Conservation (phyloP, 345 rosid species). For the Eucalyptus shirleyi region DNA sequence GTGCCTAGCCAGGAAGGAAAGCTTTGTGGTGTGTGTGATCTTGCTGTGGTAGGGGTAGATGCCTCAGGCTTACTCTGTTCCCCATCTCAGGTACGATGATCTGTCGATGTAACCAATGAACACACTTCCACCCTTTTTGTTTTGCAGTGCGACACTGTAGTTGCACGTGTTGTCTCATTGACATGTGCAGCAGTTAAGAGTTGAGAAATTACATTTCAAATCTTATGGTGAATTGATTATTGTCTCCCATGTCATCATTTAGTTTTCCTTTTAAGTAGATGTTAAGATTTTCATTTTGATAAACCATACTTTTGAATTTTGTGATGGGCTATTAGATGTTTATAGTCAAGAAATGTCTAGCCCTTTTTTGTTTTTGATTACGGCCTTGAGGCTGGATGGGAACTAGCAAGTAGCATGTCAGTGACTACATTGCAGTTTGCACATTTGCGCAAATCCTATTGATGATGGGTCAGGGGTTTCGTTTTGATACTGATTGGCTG, state of each 20-base stretch:
- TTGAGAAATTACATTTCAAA: not conserved
- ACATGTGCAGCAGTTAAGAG: not conserved
- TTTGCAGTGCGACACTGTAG: not conserved
- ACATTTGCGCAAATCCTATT: not conserved
- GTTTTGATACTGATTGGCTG: not conserved
- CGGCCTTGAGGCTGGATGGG: not conserved
- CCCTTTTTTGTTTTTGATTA: not conserved
- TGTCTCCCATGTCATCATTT: not conserved
- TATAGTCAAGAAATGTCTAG: not conserved
- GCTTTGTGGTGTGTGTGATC: conserved; percentile 69
- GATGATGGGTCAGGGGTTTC: not conserved
- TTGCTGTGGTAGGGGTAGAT: conserved; percentile 79
- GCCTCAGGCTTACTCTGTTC: conserved; percentile 91
- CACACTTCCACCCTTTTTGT: not conserved
- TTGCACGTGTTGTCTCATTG: not conserved
- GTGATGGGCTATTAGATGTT: not conserved
- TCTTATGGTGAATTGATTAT: not conserved
- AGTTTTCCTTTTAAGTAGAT: not conserved
- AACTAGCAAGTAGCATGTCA: not conserved
- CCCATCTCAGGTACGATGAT: conserved; percentile 65
- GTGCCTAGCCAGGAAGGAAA: conserved; percentile 68
- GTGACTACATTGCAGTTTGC: not conserved
- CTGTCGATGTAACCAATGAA: not conserved
- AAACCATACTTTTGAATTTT: not conserved
- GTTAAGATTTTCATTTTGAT: not conserved